These are phyloP conservation scores for Trichocladium antarcticum DNA, from an alignment of 495 filamentous ascomycete genomes.

Conservation along the genomic window DNA sequence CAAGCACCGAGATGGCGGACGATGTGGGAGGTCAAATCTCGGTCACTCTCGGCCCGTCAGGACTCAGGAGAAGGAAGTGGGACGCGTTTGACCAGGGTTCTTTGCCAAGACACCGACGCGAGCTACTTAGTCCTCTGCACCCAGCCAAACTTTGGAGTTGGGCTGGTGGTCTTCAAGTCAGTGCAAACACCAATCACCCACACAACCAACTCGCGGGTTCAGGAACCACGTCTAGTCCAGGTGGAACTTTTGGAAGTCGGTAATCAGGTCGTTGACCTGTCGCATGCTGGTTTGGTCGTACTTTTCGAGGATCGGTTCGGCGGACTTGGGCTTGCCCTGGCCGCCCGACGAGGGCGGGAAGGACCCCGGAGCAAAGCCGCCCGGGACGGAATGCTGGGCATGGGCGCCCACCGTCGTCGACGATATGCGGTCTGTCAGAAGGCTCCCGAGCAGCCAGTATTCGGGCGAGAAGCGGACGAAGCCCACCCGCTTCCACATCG, in stretches of 20 bases:
- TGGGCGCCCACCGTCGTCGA: not conserved
- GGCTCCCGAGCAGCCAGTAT: slow-evolving; percentile 23
- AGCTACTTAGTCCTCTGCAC: too few relatives aligned
- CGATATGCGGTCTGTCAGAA: slow-evolving; percentile 20
- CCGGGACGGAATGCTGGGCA: not conserved
- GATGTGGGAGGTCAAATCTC: slow-evolving; percentile 13
- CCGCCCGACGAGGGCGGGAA: not conserved
- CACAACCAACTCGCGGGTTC: too few relatives aligned
- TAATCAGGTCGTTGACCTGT: slow-evolving; percentile 27
- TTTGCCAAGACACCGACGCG: too few relatives aligned
- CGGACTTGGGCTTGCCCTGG: slow-evolving; percentile 6
- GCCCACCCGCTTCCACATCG: slow-evolving; percentile 22
- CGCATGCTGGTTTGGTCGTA: slow-evolving; percentile 30
- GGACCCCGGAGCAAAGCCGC: not conserved
- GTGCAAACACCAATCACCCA: too few relatives aligned
- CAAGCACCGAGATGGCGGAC: slow-evolving; percentile 9
- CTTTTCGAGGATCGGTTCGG: slow-evolving; percentile 22
- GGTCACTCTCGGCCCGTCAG: too few relatives aligned
- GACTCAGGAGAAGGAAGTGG: too few relatives aligned
- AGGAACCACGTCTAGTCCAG: slow-evolving; percentile 9
- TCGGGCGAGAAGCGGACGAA: slow-evolving; percentile 21
- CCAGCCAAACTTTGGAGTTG: too few relatives aligned
- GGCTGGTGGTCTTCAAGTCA: too few relatives aligned
- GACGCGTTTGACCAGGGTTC: too few relatives aligned
- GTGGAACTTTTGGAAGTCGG: slow-evolving; percentile 19